Conservation (phyloP, 2,329 filamentous ascomycete genomes). For the Passalora sequoiae region DNA sequence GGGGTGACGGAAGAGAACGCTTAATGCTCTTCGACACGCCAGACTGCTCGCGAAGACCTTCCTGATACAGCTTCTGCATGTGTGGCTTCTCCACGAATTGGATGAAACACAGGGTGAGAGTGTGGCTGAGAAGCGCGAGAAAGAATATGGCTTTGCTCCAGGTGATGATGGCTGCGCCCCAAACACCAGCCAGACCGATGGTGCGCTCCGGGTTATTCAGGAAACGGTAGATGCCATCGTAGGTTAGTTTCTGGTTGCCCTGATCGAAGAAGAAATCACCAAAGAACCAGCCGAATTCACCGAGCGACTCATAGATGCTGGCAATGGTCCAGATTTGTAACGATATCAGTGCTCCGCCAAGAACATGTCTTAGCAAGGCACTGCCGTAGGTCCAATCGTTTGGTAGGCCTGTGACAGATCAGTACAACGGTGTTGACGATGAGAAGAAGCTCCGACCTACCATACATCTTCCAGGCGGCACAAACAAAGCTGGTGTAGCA, state of each 20-base stretch:
- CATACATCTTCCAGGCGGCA: conserved; percentile 95
- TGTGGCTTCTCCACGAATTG: conserved; percentile 92
- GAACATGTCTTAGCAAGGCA: conserved; percentile 76
- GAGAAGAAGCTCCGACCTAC: too few relatives aligned
- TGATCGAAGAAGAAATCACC: conserved; percentile 99
- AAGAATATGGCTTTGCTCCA: conserved; percentile 83
- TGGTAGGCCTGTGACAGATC: conserved; percentile 51
- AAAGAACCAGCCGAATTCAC: conserved; percentile 98
- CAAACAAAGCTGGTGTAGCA: conserved; percentile 84
- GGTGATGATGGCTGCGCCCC: conserved; percentile 90
- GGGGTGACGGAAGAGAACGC: conserved; percentile 73
- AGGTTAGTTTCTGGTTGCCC: conserved; percentile 79
- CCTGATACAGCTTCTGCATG: conserved; percentile 96
- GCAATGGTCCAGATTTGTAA: conserved; percentile 89
- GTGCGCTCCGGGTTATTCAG: conserved; percentile 96
- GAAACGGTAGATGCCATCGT: conserved; percentile 96
- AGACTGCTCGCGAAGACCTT: conserved; percentile 75
- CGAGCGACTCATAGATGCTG: conserved; percentile 91
- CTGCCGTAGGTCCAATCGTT: conserved; percentile 82
- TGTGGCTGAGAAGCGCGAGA: conserved; percentile 78
- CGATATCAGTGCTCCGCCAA: conserved; percentile 73
- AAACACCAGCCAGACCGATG: conserved; percentile 88
- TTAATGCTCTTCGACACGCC: conserved; percentile 89
- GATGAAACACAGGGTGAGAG: conserved; percentile 80
- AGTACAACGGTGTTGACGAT: too few relatives aligned